These are phyloP conservation scores for Boletellus ananiceps DNA, from an alignment of 768 basidiomycete genomes.

Conservation along the genomic window DNA sequence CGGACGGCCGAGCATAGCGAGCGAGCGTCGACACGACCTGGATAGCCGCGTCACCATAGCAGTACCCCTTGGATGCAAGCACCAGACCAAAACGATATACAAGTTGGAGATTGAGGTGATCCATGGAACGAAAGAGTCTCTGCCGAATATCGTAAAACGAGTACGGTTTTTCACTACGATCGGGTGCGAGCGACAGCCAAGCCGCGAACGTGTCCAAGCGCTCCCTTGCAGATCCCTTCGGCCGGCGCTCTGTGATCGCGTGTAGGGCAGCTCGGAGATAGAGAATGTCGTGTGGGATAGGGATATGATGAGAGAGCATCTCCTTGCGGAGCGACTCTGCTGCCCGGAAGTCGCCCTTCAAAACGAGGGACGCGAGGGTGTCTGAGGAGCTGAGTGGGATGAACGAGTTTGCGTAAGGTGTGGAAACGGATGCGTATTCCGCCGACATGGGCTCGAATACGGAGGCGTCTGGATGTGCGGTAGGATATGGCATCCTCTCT, in stretches of 20 bases:
- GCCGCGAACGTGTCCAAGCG: constrained; percentile 27
- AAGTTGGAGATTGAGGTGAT: constrained; percentile 32
- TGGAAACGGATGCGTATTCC: constrained; percentile 28
- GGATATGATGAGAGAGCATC: constrained; percentile 34
- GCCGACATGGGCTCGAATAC: constrained; percentile 35
- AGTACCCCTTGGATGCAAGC: constrained; percentile 46
- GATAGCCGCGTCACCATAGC: constrained; percentile 9
- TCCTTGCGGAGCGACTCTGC: constrained; percentile 39
- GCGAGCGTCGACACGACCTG: constrained; percentile 38
- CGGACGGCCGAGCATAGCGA: constrained; percentile 36
- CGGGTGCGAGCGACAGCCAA: constrained; percentile 45
- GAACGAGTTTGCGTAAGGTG: constrained; percentile 4
- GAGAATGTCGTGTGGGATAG: constrained; percentile 32
- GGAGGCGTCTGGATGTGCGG: constrained; percentile 25
- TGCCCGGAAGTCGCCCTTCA: constrained; percentile 14
- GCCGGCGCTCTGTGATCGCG: constrained; percentile 22
- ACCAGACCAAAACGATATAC: constrained; percentile 41
- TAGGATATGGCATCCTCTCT: constrained; percentile 33
- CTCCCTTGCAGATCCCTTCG: constrained; percentile 15
- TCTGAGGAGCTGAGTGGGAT: constrained; percentile 24
- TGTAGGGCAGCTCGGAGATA: constrained; percentile 38
- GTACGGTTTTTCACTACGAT: constrained; percentile 16
- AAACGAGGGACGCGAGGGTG: constrained; percentile 22
- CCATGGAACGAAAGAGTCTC: constrained; percentile 29
- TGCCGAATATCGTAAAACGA: constrained; percentile 30